These are phyloP conservation scores for Histomonas meleagridis DNA, from an alignment of 208 protist species.

Conservation along the genomic window DNA sequence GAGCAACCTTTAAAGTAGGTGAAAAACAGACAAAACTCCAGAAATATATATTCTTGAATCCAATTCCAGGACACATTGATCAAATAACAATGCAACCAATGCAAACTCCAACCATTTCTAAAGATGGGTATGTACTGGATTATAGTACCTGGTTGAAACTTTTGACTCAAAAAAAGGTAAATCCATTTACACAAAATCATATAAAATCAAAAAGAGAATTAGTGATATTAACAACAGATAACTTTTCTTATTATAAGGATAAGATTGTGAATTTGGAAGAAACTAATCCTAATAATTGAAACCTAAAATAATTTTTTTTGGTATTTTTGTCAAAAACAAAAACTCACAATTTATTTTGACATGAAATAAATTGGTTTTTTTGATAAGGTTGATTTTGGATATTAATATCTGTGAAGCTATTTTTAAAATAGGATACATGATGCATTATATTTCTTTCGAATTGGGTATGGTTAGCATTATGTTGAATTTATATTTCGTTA, in stretches of 20 bases:
- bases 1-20: neutral
- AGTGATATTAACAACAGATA: slow-evolving; percentile 19
- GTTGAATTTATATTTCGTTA: too few species aligned
- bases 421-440: too few species aligned
- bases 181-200: slow-evolving; percentile 18
- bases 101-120: neutral
- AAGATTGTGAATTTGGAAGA: slow-evolving; percentile 15
- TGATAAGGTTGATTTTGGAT: too few species aligned
- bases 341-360: too few species aligned
- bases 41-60: neutral
- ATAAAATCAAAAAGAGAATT: neutral
- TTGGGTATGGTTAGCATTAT: too few species aligned
- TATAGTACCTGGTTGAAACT: slow-evolving; percentile 14
- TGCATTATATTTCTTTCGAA: too few species aligned
- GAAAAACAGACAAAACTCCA: neutral
- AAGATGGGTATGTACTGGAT: neutral
- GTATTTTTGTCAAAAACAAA: too few species aligned
- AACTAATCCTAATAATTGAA: neutral
- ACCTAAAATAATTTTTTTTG: too few species aligned
- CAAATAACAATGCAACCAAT: neutral
- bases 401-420: too few species aligned
- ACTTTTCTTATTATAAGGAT: slow-evolving; percentile 8
- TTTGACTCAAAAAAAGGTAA: neutral
- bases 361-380: too few species aligned
- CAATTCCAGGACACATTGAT: slow-evolving; percentile 5